Percentiles rank a stretch among this genome's conserved stretches.
Evolutionary conservation across 169 alveolate genomes (phyloP).

Genomic region (Plasmodium falciparum): DNA sequence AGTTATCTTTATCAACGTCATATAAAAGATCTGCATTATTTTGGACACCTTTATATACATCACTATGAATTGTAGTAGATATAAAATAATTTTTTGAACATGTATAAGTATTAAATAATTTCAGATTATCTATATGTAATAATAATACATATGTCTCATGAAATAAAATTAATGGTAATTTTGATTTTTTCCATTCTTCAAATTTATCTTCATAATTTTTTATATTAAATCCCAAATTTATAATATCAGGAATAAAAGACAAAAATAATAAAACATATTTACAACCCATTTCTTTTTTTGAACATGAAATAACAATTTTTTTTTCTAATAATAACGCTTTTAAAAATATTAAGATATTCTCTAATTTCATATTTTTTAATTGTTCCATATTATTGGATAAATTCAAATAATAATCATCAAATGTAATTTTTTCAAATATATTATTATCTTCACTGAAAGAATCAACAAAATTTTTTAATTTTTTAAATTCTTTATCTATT

Average conservation of each 20-base stretch:
- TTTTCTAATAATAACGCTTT: constrained; percentile 64
- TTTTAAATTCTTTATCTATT: constrained; percentile 3
- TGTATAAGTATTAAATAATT: constrained; percentile 49
- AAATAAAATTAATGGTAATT: constrained; percentile 66
- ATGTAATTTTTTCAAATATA: constrained; percentile 29
- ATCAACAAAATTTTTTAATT: constrained; percentile 25
- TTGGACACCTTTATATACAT: constrained; percentile 48
- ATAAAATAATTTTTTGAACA: constrained; percentile 51
- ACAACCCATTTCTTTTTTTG: constrained; percentile 57
- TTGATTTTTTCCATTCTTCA: constrained; percentile 62
- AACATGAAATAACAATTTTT: constrained; percentile 48
- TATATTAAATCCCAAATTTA: constrained; percentile 70
- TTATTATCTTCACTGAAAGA: background rate
- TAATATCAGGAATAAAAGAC: constrained; percentile 71
- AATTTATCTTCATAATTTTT: constrained; percentile 58
- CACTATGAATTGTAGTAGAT: constrained; percentile 53
- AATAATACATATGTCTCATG: constrained; percentile 57
- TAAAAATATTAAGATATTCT: constrained; percentile 44
- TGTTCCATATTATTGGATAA: constrained; percentile 15
- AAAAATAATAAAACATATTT: constrained; percentile 25
- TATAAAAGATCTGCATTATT: constrained; percentile 36
- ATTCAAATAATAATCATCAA: constrained; percentile 19
- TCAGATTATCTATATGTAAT: constrained; percentile 58
- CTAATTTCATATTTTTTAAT: constrained; percentile 47
- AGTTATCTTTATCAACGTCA: constrained; percentile 43